These are phyloP conservation scores for Claviceps capensis DNA, from an alignment of 2,329 filamentous ascomycete genomes.

Conservation along the genomic window DNA sequence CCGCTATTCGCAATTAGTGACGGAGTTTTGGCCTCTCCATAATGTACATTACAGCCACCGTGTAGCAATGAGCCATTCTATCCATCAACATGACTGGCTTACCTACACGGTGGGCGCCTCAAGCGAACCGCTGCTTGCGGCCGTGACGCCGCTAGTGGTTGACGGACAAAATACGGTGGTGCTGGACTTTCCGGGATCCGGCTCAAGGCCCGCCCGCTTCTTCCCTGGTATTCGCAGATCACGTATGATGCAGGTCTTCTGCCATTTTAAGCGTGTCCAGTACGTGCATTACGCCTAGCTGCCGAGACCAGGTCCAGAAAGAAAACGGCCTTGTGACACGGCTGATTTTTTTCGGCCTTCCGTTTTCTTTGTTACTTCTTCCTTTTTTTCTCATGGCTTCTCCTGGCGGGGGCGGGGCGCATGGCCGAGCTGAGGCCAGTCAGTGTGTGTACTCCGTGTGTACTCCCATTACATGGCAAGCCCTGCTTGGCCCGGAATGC, in stretches of 20 bases:
- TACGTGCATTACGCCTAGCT: neutral
- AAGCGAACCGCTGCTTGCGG: constrained; percentile 8
- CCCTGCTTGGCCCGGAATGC: neutral
- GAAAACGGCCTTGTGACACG: neutral
- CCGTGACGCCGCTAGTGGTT: neutral
- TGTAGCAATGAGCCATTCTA: too few relatives aligned
- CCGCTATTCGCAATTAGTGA: neutral
- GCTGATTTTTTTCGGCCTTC: neutral
- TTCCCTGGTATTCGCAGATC: constrained; percentile 5
- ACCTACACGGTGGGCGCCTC: constrained; percentile 1
- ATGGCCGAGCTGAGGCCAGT: neutral
- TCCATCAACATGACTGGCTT: neutral
- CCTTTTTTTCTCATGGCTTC: neutral
- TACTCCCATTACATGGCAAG: neutral
- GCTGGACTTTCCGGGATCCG: constrained; percentile 7
- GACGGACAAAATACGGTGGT: neutral
- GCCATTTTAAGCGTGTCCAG: constrained; percentile 6
- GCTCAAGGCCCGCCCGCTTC: constrained; percentile 2
- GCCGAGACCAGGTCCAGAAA: neutral
- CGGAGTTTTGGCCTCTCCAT: neutral
- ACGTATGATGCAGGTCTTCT: constrained; percentile 9
- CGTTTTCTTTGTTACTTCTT: neutral
- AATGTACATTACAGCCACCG: neutral
- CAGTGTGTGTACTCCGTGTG: too few relatives aligned
- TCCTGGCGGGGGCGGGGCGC: neutral